phyloP scores from a whole-genome alignment of 441 rosid genomes.

The Corymbia calophylla region DNA sequence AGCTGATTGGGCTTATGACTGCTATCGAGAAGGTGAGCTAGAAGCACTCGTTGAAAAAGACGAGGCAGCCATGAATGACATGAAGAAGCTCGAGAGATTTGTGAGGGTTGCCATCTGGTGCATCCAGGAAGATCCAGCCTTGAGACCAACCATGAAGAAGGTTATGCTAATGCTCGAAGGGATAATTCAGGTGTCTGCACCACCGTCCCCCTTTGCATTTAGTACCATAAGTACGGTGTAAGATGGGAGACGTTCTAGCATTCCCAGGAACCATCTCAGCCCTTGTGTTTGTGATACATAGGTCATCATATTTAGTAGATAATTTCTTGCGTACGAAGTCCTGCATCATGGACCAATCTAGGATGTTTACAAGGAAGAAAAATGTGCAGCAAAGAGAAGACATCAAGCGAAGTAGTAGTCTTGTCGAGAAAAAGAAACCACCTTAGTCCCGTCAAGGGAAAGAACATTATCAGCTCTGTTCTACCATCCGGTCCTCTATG shows the following conservation, averaged over 20 bases:
- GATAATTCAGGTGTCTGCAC: slow-evolving; percentile 9
- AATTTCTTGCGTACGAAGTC: not conserved
- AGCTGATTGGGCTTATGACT: slow-evolving; percentile 20
- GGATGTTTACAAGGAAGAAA: not conserved
- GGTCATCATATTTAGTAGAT: not conserved
- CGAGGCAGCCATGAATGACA: slow-evolving; percentile 17
- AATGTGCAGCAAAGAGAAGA: not conserved
- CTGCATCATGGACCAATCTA: not conserved
- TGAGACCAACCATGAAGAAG: slow-evolving; percentile 27
- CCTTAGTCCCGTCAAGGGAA: not conserved
- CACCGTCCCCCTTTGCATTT: slow-evolving; percentile 13
- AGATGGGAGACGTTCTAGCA: not conserved
- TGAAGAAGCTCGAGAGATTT: slow-evolving; percentile 25
- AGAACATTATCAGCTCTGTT: not conserved
- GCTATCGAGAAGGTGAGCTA: slow-evolving; percentile 5
- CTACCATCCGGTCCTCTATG: not conserved
- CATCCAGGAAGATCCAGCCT: slow-evolving; percentile 17
- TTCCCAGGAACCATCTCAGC: not conserved
- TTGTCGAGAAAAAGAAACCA: not conserved
- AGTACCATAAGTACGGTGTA: not conserved
- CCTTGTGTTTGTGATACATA: not conserved
- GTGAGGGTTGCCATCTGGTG: slow-evolving; percentile 32
- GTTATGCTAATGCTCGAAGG: slow-evolving; percentile 31
- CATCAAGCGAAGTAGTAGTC: not conserved
- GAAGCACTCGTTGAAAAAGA: slow-evolving; percentile 16